Evolutionary conservation across 176 grass and related monocot genomes (phyloP).

Genomic region (sorghum (Sorghum bicolor)): DNA sequence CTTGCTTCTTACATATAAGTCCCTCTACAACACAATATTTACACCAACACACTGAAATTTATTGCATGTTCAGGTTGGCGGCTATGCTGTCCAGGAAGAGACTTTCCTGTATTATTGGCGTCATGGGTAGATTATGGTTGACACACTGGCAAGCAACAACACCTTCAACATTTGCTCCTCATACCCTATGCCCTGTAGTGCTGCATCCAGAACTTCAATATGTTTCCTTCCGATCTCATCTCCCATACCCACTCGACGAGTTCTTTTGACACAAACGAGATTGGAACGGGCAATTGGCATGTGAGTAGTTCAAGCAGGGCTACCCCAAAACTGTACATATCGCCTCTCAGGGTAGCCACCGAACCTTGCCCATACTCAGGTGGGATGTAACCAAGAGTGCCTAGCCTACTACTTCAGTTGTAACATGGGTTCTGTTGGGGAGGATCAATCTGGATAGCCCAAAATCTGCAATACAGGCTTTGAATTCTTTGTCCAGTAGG

Average conservation of each 20-base stretch:
- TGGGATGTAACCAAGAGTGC: slow-evolving; percentile 73
- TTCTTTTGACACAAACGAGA: no score
- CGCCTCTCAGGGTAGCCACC: slow-evolving; percentile 65
- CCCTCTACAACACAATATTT: no score
- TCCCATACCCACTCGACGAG: slow-evolving; percentile 2
- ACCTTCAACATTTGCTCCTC: no score
- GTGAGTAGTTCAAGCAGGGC: slow-evolving; percentile 77
- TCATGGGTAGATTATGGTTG: no score
- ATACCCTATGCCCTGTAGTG: no score
- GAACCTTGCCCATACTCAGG: slow-evolving; percentile 76
- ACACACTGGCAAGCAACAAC: no score
- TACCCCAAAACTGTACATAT: slow-evolving; percentile 79
- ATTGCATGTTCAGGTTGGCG: neutral
- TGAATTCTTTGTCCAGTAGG: slow-evolving; percentile 58
- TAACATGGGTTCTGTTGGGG: slow-evolving; percentile 65
- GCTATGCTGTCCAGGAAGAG: neutral
- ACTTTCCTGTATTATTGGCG: no score
- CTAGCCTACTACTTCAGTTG: slow-evolving; percentile 60
- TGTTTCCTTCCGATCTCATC: no score
- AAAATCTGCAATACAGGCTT: slow-evolving; percentile 68
- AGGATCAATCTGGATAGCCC: slow-evolving; percentile 69
- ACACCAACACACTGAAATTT: slow-evolving; percentile 21
- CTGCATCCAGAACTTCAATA: no score
- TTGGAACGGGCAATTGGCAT: no score
- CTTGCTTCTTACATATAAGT: no score